Evolutionary conservation across 2,329 filamentous ascomycete genomes (phyloP).

Genomic region (Paraphaeosphaeria sporulosa): DNA sequence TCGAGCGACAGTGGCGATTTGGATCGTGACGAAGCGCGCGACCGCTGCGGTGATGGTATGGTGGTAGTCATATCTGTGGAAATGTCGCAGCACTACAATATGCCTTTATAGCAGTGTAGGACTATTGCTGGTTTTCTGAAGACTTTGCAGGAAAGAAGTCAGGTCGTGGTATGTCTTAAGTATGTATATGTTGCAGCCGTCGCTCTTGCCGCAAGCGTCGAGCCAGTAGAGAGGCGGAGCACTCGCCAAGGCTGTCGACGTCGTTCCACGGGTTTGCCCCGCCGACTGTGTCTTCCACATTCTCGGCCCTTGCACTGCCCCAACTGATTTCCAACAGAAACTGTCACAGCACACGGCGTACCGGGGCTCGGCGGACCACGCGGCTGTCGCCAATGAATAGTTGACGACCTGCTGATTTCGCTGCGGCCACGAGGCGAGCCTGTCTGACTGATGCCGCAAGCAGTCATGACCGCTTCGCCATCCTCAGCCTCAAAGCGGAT

Average conservation of each 20-base stretch:
- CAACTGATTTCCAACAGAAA: constrained; percentile 28
- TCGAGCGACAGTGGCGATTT: constrained; percentile 71
- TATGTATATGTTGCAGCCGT: constrained; percentile 22
- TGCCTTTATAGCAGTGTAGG: not conserved
- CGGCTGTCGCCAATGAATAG: constrained; percentile 9
- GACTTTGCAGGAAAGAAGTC: constrained; percentile 20
- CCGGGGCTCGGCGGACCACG: constrained; percentile 36
- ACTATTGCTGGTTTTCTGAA: constrained; percentile 19
- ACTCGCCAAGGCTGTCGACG: constrained; percentile 21
- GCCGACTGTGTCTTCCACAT: constrained; percentile 22
- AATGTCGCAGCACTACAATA: constrained; percentile 12
- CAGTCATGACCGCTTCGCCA: constrained; percentile 22
- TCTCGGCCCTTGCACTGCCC: constrained; percentile 42
- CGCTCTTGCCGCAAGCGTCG: constrained; percentile 22
- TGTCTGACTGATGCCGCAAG: constrained; percentile 20
- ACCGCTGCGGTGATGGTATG: constrained; percentile 43
- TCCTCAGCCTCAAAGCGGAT: constrained; percentile 35
- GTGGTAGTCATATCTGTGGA: constrained; percentile 18
- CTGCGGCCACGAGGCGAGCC: constrained; percentile 7
- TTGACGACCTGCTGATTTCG: constrained; percentile 10
- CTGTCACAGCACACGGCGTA: constrained; percentile 1
- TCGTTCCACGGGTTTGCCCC: constrained; percentile 7
- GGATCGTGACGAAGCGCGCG: constrained; percentile 44
- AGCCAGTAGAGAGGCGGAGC: constrained; percentile 2
- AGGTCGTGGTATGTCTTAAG: constrained; percentile 31